Evolutionary conservation across 768 basidiomycete species (phyloP), one percentile per base, ranked within the genome.

Genomic region (Podaxis mareebaensis): DNA sequence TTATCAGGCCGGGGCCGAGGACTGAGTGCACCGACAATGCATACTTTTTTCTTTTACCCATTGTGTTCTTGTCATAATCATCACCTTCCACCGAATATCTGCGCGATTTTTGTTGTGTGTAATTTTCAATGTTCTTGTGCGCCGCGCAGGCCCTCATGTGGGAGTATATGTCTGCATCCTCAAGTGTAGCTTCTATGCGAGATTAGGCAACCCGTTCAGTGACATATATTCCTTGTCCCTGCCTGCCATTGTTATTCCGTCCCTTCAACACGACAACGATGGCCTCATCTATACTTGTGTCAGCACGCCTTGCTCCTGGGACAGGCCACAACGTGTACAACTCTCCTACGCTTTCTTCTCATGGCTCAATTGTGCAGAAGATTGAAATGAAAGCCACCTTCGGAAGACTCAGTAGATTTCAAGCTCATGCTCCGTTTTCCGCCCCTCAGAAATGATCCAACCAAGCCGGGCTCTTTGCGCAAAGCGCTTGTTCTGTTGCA

Each of bases 351-450:
- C 36, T 33, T 52, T 53, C 20, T 53, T 26, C 51, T 7, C 30
- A 24, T 24, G 36, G n/a, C 54, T 58, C n/a, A 57, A 28, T 1
- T 38, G 2, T 8, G 28, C 52, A 17, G 17, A 38, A 98, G 96
- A 66, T 75, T 99, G 71, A 99, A 99, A 76, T 99, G 97, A 97
- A 99, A 99, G 75, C 95, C 96, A 1, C 95, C 97, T 0, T 92
- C 90, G 1, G 96, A 99, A 71, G 99, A 99, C 73, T 96, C 95
- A 1, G 2, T 99, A 69, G 97, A 22, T 22, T 22, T 22, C 22
- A 22, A 22, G 22, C 22, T 99, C 30, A 85, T 95, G 54, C 79
- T 99, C 20, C 89, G 93, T 36, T 99, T 99, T 74, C 95, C 96
- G 1, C 86, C 94, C 1, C 74, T 76, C 3, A 71, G 73, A 15